Base-by-base conservation (phyloP, 164 flowering plant species). In the Vitis riparia region DNA sequence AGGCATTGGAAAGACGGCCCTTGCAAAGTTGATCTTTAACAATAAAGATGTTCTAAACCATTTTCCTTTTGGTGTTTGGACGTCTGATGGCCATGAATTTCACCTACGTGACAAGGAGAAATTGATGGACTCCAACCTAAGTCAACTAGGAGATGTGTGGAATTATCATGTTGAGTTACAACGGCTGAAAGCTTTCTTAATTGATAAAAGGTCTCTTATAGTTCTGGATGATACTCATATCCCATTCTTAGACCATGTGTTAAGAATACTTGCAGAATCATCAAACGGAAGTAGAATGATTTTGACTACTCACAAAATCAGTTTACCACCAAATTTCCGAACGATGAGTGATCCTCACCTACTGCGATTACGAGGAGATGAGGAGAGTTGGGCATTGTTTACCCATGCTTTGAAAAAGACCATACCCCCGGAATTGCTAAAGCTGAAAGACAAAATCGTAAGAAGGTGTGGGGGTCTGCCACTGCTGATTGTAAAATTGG, bases 1-100 rank as follows among this genome's bases (percentile, higher is more conserved):
- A 11, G 70, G 70, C 47, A 4, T 56, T 44, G 70, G 70, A 12
- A 68, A 57, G 70, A 68, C 70, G 5, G 23, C 61, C 11, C 63
- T 68, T 0, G 70, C 70, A 3, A 30, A 17, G 2, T 9, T n/a
- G n/a, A 48, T 68, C 2, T 68, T 15, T 13, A 44, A 68, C 11
- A 23, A 68, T 12, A 55, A 9, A 13, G 51, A 1, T 13, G 16
- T 68, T 32, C 8, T 16, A 0, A 12, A 55, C 0, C 51, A 44
- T 10, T 68, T 68, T 29, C 47, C 19, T 19, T 3, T 0, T 19
- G 52, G 63, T 14, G 27, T 3, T 8, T 68, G 70, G 70, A 15
- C 19, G 2, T 8, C 61, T 7, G 3, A 32, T 2, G 44, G 44
- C 44, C 4, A 2, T 6, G 2, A 2, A 32, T 4, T 32, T 32